Evolutionary conservation across 495 filamentous ascomycete genomes (phyloP).

Genomic region (Wilcoxina mikolae): DNA sequence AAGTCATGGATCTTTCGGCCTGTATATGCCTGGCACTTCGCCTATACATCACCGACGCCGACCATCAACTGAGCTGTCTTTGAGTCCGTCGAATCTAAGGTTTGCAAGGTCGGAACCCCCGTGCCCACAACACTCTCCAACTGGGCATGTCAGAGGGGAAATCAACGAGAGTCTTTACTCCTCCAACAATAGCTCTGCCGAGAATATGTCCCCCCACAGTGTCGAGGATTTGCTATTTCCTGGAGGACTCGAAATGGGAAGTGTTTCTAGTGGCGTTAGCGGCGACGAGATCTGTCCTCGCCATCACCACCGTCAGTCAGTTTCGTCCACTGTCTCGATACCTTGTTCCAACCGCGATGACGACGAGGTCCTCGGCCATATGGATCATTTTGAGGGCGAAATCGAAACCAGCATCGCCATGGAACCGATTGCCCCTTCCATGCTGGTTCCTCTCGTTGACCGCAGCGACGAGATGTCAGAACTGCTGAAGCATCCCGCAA

Average conservation of each 20-base stretch:
- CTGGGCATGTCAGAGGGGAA: too few species aligned
- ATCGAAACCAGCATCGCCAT: slow-evolving; percentile 21
- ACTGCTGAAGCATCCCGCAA: slow-evolving; percentile 16
- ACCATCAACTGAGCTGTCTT: background rate
- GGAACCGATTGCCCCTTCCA: slow-evolving; percentile 19
- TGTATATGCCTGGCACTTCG: background rate
- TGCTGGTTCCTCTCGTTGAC: slow-evolving; percentile 25
- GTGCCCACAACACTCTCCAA: too few species aligned
- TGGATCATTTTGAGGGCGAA: slow-evolving; percentile 16
- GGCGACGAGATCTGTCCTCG: slow-evolving; percentile 19
- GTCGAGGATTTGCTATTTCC: background rate
- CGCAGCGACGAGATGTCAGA: slow-evolving; percentile 21
- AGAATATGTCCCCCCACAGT: background rate
- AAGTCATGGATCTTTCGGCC: background rate
- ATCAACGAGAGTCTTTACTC: background rate
- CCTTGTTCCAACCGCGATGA: slow-evolving; percentile 22
- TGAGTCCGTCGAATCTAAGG: background rate
- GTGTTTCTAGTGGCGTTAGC: background rate
- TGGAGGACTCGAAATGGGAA: background rate
- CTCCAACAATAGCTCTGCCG: background rate
- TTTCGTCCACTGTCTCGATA: slow-evolving; percentile 19
- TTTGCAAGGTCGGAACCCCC: too few species aligned
- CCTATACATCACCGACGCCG: background rate
- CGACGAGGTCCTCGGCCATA: slow-evolving; percentile 8
- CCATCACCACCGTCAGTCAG: slow-evolving; percentile 24